These are phyloP conservation scores for Arachnomyces sp. DNA, from an alignment of 2,329 filamentous ascomycete genomes.

Conservation along the genomic window DNA sequence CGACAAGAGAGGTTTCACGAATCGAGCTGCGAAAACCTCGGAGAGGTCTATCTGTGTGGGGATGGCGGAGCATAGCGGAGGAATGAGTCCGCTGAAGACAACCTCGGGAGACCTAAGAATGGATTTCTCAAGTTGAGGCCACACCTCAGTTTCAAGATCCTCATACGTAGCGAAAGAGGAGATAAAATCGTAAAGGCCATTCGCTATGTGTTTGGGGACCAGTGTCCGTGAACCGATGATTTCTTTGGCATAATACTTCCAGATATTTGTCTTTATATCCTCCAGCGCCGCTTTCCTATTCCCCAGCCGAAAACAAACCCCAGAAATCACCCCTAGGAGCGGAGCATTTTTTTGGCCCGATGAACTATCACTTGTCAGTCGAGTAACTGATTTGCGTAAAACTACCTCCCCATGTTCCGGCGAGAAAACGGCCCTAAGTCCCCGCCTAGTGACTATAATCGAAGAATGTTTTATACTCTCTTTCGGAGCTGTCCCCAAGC, in stretches of 20 bases:
- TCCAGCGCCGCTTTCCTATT: constrained; percentile 55
- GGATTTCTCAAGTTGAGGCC: constrained; percentile 79
- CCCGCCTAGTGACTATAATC: constrained; percentile 67
- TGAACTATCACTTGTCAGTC: constrained; percentile 60
- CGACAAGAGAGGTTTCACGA: constrained; percentile 80
- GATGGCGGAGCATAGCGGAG: constrained; percentile 62
- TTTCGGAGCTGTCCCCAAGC: constrained; percentile 58
- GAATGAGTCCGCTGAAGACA: constrained; percentile 69
- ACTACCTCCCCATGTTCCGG: constrained; percentile 51
- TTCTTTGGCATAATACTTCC: constrained; percentile 77
- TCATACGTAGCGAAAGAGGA: constrained; percentile 60
- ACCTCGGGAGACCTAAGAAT: constrained; percentile 85
- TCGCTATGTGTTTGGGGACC: constrained; percentile 63
- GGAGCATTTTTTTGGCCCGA: constrained; percentile 62
- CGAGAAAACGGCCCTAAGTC: constrained; percentile 64
- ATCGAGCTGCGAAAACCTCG: constrained; percentile 57
- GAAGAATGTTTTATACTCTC: constrained; percentile 62
- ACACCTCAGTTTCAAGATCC: constrained; percentile 65
- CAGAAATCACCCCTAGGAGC: constrained; percentile 76
- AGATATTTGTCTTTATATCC: constrained; percentile 60
- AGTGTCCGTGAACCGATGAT: constrained; percentile 68
- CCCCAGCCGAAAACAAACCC: constrained; percentile 68
- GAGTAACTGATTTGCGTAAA: constrained; percentile 54
- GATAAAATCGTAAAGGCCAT: constrained; percentile 76
- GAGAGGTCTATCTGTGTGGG: constrained; percentile 68